These are phyloP conservation scores for Daldinia grandis DNA, from an alignment of 495 filamentous ascomycete genomes.

Conservation along the genomic window DNA sequence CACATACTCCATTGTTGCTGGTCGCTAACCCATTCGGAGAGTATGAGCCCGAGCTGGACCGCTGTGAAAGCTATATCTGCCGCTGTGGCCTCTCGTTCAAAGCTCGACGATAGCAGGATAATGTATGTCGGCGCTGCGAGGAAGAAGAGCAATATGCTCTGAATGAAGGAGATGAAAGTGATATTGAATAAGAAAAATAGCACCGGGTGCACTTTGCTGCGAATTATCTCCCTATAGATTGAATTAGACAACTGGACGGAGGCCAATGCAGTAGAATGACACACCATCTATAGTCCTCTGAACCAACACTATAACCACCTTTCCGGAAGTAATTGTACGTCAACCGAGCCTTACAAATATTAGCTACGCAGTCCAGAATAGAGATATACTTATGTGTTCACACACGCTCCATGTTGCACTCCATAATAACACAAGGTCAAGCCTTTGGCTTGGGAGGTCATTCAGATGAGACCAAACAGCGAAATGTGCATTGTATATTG, in stretches of 20 bases:
- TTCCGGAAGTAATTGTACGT: constrained; percentile 98
- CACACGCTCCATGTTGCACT: constrained; percentile 84
- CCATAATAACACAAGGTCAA: constrained; percentile 78
- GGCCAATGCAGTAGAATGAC: constrained; percentile 3
- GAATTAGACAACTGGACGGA: constrained; percentile 10
- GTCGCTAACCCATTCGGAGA: constrained; percentile 84
- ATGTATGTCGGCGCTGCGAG: constrained; percentile 85
- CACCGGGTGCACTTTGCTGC: constrained; percentile 50
- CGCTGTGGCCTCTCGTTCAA: constrained; percentile 55
- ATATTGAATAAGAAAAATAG: constrained; percentile 87
- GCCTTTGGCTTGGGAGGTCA: constrained; percentile 72
- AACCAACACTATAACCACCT: constrained; percentile 86
- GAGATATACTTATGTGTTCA: not conserved
- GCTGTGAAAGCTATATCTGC: constrained; percentile 75
- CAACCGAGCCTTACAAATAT: constrained; percentile 61
- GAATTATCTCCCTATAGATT: constrained; percentile 55
- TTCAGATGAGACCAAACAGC: constrained; percentile 77
- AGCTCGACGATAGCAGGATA: constrained; percentile 65
- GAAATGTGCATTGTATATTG: constrained; percentile 89
- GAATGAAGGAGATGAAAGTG: constrained; percentile 83
- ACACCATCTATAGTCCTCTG: constrained; percentile 93
- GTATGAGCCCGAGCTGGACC: constrained; percentile 71
- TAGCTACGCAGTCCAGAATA: constrained; percentile 5
- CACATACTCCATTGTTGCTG: constrained; percentile 87
- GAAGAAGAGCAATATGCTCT: constrained; percentile 79